Percentiles rank a stretch among this genome's conserved stretches.
Evolutionary conservation across 1,284 basidiomycete species (phyloP).

Genomic region (Sphagnurus paluster): DNA sequence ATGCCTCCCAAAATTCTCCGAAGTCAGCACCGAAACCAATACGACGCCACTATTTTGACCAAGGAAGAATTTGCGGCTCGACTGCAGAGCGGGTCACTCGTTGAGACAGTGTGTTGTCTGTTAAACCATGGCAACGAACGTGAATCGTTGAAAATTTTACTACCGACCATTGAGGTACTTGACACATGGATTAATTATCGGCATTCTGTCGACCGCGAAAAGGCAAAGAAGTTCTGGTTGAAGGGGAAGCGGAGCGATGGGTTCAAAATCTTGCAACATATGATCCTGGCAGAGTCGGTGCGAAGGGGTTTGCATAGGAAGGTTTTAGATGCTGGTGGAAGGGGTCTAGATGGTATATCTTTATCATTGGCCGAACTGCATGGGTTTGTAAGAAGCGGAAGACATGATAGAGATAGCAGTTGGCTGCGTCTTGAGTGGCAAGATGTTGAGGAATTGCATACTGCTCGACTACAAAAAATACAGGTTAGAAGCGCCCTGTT

Average conservation of each 20-base stretch:
- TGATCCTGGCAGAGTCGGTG: conserved; percentile 19
- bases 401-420: conserved; percentile 7
- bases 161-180: conserved; percentile 5
- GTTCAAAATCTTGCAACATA: conserved; percentile 23
- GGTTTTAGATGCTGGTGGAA: conserved; percentile 4
- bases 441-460: conserved; percentile 12
- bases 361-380: conserved; percentile 11
- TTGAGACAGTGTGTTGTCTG: conserved; percentile 25
- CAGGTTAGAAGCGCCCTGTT: neutral
- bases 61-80: conserved; percentile 17
- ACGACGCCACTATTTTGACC: conserved; percentile 21
- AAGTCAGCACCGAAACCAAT: conserved; percentile 24
- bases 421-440: conserved; percentile 19
- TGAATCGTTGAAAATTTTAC: conserved; percentile 2
- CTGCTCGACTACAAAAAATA: neutral
- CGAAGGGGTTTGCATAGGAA: conserved; percentile 13
- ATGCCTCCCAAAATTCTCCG: conserved; percentile 9
- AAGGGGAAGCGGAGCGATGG: conserved; percentile 20
- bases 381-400: conserved; percentile 8
- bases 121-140: conserved; percentile 13
- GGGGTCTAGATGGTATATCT: neutral
- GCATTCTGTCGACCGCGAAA: conserved; percentile 16
- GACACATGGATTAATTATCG: conserved; percentile 16
- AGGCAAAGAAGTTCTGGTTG: conserved; percentile 23
- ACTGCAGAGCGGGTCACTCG: conserved; percentile 17